These are phyloP conservation scores for Fusarium luffae DNA, from an alignment of 2,329 filamentous ascomycete genomes.

Conservation along the genomic window DNA sequence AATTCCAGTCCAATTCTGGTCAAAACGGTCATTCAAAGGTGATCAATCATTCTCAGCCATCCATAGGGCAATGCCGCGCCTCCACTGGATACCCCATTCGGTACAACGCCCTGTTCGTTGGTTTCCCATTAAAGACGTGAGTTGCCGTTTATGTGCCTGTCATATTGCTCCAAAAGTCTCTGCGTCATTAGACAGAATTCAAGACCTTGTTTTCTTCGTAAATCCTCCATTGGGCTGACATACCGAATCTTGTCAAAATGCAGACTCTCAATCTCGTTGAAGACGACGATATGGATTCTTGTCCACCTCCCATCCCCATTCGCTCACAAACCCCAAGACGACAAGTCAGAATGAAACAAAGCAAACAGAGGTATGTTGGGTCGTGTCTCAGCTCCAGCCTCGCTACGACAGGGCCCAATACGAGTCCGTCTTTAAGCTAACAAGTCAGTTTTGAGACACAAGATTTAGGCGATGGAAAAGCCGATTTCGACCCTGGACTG, in stretches of 20 bases:
- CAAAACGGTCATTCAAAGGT: background rate
- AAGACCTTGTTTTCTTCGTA: background rate
- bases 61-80: background rate
- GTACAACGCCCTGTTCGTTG: background rate
- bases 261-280: slow-evolving; percentile 26
- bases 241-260: slow-evolving; percentile 1
- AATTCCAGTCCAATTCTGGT: background rate
- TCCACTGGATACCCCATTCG: slow-evolving; percentile 3
- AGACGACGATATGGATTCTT: slow-evolving; percentile 17
- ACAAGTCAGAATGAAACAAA: slow-evolving; percentile 10
- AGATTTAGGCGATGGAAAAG: slow-evolving; percentile 22
- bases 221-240: background rate
- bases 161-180: background rate
- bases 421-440: background rate
- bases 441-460: slow-evolving; percentile 24
- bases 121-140: slow-evolving; percentile 3
- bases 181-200: background rate
- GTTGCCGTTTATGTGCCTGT: background rate
- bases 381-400: background rate
- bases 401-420: background rate
- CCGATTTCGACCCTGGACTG: slow-evolving; percentile 10
- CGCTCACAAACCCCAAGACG: slow-evolving; percentile 12
- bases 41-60: background rate
- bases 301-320: slow-evolving; percentile 14
- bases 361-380: slow-evolving; percentile 11